Conservation (phyloP, 2,329 filamentous ascomycete species). For the Geosmithia flava region DNA sequence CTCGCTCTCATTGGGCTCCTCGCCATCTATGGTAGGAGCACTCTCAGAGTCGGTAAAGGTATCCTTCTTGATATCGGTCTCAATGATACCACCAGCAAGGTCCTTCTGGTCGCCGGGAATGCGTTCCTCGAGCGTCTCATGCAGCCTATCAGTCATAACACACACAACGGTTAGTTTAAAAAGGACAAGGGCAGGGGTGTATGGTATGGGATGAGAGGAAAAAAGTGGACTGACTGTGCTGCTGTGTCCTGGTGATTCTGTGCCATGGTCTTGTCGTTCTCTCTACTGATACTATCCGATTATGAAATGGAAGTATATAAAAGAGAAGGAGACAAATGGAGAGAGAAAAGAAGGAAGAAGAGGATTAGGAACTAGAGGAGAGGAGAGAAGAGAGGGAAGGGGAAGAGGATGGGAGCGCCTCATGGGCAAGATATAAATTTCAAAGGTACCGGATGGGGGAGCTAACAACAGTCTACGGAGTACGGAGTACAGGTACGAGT, state of each 20-base stretch:
- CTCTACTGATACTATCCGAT: not conserved
- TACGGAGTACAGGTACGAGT: too few species aligned
- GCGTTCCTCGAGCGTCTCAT: constrained; percentile 9
- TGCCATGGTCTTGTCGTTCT: not conserved
- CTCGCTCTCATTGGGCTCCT: constrained; percentile 40
- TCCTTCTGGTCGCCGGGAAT: constrained; percentile 6
- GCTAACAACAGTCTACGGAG: too few species aligned
- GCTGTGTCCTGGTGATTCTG: constrained; percentile 2
- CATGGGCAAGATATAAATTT: not conserved
- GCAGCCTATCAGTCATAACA: constrained; percentile 4
- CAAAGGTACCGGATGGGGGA: not conserved
- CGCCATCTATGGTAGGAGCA: constrained; percentile 25
- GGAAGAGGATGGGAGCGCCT: not conserved
- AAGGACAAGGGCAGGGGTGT: not conserved
- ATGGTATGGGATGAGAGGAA: not conserved
- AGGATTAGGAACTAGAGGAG: not conserved
- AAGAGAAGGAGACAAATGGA: not conserved
- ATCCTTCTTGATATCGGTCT: not conserved
- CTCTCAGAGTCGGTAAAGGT: constrained; percentile 9
- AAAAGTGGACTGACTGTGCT: constrained; percentile 1
- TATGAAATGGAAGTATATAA: not conserved
- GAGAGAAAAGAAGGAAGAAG: not conserved
- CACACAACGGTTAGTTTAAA: not conserved
- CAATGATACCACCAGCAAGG: constrained; percentile 7
- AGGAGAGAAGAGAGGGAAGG: not conserved